phyloP scores from a whole-genome alignment of 768 basidiomycete species.

The Phaeolepiota aurea region DNA sequence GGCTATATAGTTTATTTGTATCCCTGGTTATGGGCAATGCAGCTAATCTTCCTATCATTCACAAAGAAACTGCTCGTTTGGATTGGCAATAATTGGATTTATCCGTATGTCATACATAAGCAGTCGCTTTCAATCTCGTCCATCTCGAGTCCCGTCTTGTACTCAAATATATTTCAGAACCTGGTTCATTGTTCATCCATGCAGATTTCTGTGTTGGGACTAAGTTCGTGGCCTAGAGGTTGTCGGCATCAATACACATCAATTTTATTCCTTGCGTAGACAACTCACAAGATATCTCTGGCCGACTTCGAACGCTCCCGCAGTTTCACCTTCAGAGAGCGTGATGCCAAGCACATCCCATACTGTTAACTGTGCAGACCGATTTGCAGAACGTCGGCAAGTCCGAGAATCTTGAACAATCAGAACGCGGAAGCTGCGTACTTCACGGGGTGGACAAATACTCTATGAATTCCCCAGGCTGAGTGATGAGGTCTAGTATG shows the following conservation, averaged over 20 bases:
- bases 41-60: slow-evolving; percentile 1
- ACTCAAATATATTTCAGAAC: slow-evolving; percentile 62
- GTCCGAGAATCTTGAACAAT: slow-evolving; percentile 58
- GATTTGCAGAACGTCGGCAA: slow-evolving; percentile 36
- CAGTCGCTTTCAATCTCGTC: slow-evolving; percentile 25
- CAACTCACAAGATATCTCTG: slow-evolving; percentile 58
- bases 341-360: slow-evolving; percentile 65
- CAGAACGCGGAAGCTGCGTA: slow-evolving; percentile 70
- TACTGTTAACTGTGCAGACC: slow-evolving; percentile 71
- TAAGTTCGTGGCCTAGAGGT: slow-evolving; percentile 51
- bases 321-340: slow-evolving; percentile 38
- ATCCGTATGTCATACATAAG: background rate
- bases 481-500: too few species aligned
- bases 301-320: slow-evolving; percentile 49
- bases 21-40: background rate
- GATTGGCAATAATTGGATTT: too few species aligned
- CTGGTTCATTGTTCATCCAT: slow-evolving; percentile 59
- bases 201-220: slow-evolving; percentile 57
- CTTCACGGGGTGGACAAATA: slow-evolving; percentile 64
- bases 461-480: slow-evolving; percentile 25
- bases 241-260: slow-evolving; percentile 2
- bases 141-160: slow-evolving; percentile 62
- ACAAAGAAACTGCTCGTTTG: too few species aligned
- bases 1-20: slow-evolving; percentile 15
- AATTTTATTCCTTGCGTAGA: slow-evolving; percentile 5